A percentile compares a stretch with the other conserved stretches of the same genome.
Conservation (phyloP, 1,284 basidiomycete genomes). For the Coniferiporia sulphurascens region DNA sequence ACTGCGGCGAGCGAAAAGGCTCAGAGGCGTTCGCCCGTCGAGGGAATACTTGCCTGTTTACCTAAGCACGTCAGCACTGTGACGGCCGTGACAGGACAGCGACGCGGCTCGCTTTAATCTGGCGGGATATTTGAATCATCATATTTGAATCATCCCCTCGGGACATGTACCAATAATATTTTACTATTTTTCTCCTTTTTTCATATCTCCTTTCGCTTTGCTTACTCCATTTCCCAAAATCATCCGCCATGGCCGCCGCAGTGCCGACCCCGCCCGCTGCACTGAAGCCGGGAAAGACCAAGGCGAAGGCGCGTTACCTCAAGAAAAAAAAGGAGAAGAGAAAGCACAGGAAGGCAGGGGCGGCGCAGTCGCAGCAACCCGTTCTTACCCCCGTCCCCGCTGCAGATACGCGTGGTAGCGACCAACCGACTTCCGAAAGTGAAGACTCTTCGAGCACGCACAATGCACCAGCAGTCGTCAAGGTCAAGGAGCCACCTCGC, state of each 20-base stretch:
- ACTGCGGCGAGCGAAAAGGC: too few species aligned
- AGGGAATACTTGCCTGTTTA: too few species aligned
- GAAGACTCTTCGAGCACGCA: slow-evolving; percentile 15
- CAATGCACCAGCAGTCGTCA: slow-evolving; percentile 25
- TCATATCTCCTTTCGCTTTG: not conserved
- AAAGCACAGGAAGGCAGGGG: slow-evolving; percentile 45
- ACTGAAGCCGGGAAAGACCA: slow-evolving; percentile 41
- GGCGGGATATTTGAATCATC: too few species aligned
- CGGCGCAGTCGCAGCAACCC: slow-evolving; percentile 15
- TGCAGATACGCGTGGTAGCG: slow-evolving; percentile 18
- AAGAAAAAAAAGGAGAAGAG: slow-evolving; percentile 60
- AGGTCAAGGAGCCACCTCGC: slow-evolving; percentile 28
- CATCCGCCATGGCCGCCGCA: not conserved
- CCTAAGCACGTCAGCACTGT: too few species aligned
- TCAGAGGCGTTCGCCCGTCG: too few species aligned
- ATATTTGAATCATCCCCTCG: too few species aligned
- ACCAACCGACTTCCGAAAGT: slow-evolving; percentile 21
- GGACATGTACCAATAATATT: not conserved
- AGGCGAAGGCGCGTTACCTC: slow-evolving; percentile 60
- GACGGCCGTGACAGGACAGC: too few species aligned
- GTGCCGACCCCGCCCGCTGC: not conserved
- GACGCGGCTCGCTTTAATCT: too few species aligned
- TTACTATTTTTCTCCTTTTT: not conserved
- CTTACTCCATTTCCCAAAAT: not conserved
- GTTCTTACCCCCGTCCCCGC: slow-evolving; percentile 7